These are phyloP conservation scores for Termitomyces heimii DNA, from an alignment of 768 basidiomycete genomes.

Conservation along the genomic window DNA sequence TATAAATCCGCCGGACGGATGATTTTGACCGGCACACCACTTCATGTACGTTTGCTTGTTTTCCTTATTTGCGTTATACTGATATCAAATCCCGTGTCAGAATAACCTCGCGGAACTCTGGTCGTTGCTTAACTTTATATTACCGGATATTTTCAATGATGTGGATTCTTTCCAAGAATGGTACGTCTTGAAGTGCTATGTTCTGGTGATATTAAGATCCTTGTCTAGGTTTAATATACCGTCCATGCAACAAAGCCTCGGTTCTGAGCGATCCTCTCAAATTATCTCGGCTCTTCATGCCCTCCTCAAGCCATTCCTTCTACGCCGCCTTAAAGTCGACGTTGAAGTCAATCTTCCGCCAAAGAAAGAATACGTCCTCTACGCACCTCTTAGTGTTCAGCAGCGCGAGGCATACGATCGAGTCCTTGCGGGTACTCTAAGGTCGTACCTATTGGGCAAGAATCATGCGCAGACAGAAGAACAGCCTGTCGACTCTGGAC, in stretches of 20 bases:
- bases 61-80: background rate
- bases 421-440: constrained; percentile 65
- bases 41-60: constrained; percentile 59
- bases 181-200: constrained; percentile 29
- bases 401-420: constrained; percentile 86
- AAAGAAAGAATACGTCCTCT: constrained; percentile 92
- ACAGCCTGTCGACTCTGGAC: constrained; percentile 13
- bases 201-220: background rate
- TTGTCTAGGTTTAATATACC: constrained; percentile 64
- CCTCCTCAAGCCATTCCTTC: constrained; percentile 92
- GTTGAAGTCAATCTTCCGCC: constrained; percentile 78
- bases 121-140: constrained; percentile 92
- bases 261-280: constrained; percentile 50
- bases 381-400: constrained; percentile 76
- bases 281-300: constrained; percentile 79
- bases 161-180: constrained; percentile 87
- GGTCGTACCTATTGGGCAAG: constrained; percentile 51
- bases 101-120: constrained; percentile 95
- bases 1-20: constrained; percentile 82
- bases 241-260: constrained; percentile 49
- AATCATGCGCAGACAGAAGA: constrained; percentile 19
- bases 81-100: constrained; percentile 34
- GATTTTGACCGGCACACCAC: constrained; percentile 93
- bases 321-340: constrained; percentile 87
- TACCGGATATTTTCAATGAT: constrained; percentile 91